These are phyloP conservation scores for Cryptococcus maquisensis DNA, from an alignment of 1,284 basidiomycete species.

Conservation along the genomic window DNA sequence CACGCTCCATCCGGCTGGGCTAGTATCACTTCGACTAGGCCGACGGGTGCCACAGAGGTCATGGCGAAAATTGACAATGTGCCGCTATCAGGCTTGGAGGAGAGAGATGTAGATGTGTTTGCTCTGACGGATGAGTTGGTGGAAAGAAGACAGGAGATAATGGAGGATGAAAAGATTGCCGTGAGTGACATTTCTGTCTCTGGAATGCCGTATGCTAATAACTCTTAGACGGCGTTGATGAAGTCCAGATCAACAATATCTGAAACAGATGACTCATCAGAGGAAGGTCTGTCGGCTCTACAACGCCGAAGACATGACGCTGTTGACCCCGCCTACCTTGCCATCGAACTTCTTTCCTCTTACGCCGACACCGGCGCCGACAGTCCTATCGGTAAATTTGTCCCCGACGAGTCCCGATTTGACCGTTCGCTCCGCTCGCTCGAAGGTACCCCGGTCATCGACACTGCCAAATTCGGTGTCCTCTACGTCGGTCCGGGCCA, in stretches of 20 bases:
- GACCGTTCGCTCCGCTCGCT: conserved; percentile 66
- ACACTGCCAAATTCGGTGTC: conserved; percentile 95
- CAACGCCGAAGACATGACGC: conserved; percentile 78
- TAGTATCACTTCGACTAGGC: conserved; percentile 76
- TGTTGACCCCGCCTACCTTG: conserved; percentile 82
- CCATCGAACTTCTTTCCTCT: conserved; percentile 73
- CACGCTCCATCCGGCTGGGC: conserved; percentile 80
- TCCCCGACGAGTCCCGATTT: conserved; percentile 55
- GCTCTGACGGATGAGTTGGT: conserved; percentile 68
- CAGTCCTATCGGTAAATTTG: conserved; percentile 45
- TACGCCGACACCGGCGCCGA: conserved; percentile 58
- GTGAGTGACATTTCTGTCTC: neutral
- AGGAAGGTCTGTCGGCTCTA: conserved; percentile 72
- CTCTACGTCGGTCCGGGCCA: conserved; percentile 94
- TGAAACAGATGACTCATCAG: conserved; percentile 57
- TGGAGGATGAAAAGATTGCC: conserved; percentile 6
- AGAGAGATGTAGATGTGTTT: conserved; percentile 68
- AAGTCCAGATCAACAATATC: conserved; percentile 14
- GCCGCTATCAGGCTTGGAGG: conserved; percentile 73
- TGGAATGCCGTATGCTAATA: no score
- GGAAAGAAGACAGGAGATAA: conserved; percentile 58
- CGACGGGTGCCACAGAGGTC: conserved; percentile 80
- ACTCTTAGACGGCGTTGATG: no score
- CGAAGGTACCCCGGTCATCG: conserved; percentile 88
- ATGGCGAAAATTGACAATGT: conserved; percentile 89